Evolutionary conservation across 2,329 filamentous ascomycete species (phyloP), one percentile per base, ranked within the genome.

Genomic region (Aureobasidium sp.): DNA sequence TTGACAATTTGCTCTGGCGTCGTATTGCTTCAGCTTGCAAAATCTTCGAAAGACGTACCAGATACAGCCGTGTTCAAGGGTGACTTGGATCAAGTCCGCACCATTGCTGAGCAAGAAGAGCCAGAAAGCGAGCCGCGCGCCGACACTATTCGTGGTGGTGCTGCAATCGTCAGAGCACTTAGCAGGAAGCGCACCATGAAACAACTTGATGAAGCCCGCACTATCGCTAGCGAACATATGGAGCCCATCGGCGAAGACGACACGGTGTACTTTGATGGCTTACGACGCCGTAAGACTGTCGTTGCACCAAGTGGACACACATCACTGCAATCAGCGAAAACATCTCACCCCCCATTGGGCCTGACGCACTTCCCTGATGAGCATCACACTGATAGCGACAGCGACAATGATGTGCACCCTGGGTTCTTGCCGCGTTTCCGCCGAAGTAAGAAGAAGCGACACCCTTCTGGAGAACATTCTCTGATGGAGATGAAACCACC

Each of bases 51-150:
- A 72, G 93, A 99, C 70, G 93, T 99, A 0, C 94, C 94, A 7
- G 94, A 97, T 72, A 82, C 91, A 0, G 91, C 92, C 36, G 87
- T 99, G 42, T 96, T 99, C 79, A 86, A 87, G 61, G 94, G 93
- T 48, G 91, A 97, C 70, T 82, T 99, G 57, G 89, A 97, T 70
- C 93, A 99, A 79, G 89, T 97, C 60, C 90, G 94, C 36, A 96
- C 93, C 34, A 94, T 97, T 65, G 93, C 90, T 51, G 90, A 97
- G 70, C 91, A 96, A 71, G 91, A 96, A 72, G 91, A 97, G 72
- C 89, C 92, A n/a, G 94, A 99, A 74, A 88, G 89, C 15, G 94
- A 99, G 70, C 94, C 94, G 59, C 95, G 96, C 72, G 94, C 94
- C 15, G 94, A 99, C 74, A 91, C 94, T 10, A 95, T 99, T 70